These are phyloP conservation scores for Monosporozyma aerobia DNA, from an alignment of 805 yeast species.

Conservation along the genomic window DNA sequence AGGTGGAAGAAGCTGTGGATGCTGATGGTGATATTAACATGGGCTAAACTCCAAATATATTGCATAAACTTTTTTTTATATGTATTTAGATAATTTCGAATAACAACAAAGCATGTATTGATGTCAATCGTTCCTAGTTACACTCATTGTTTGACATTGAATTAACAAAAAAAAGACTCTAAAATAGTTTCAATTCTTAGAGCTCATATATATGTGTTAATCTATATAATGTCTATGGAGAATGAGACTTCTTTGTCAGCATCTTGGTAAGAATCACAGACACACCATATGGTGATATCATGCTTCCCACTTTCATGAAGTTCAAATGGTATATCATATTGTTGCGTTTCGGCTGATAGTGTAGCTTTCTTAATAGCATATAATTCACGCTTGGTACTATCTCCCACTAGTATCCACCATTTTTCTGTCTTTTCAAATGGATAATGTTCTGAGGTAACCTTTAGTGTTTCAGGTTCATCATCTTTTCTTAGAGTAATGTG, in stretches of 20 bases:
- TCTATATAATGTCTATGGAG: constrained; percentile 36
- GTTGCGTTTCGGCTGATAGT: constrained; percentile 43
- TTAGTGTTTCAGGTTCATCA: constrained; percentile 64
- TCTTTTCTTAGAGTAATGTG: constrained; percentile 51
- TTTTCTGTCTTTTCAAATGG: constrained; percentile 47
- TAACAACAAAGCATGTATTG: no score
- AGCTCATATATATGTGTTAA: not conserved
- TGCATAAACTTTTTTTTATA: not conserved
- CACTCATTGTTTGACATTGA: no score
- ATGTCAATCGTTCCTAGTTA: no score
- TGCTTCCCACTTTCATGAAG: constrained; percentile 56
- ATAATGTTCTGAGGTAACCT: constrained; percentile 49
- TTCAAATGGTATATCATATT: constrained; percentile 44
- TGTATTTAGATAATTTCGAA: no score
- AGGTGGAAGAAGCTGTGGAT: constrained; percentile 1
- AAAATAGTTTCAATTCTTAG: not conserved
- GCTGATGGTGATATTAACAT: constrained; percentile 22
- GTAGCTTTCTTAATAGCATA: constrained; percentile 64
- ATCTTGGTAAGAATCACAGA: constrained; percentile 88
- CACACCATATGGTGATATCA: constrained; percentile 64
- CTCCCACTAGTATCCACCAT: constrained; percentile 90
- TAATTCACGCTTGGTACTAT: constrained; percentile 45
- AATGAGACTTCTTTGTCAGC: constrained; percentile 75
- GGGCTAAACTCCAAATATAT: not conserved
- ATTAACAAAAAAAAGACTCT: no score